Evolutionary conservation across 1,284 basidiomycete genomes (phyloP), one percentile per base, ranked within the genome.

Genomic region (Leccinum glutinopallens): DNA sequence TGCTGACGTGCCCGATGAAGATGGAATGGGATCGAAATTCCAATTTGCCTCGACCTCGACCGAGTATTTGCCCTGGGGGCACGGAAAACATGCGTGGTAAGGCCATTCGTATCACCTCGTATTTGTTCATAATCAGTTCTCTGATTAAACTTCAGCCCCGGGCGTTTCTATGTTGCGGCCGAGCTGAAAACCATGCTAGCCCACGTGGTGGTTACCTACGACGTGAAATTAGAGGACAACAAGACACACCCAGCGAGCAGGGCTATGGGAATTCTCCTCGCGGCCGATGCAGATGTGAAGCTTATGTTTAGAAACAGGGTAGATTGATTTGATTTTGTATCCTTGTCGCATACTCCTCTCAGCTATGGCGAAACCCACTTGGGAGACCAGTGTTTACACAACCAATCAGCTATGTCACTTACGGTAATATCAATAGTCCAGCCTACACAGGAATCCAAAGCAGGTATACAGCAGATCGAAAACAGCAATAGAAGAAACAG

Each of bases 141-240:
- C 13, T 39, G n/a, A 39, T 10, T 15, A 7, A 4, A 22, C 6
- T 12, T 35, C 49, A 70, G 68, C 10, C 61, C 68, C 1, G 68
- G 69, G 10, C 67, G 68, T 5, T 69, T 69, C 54, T 62, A 66
- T 17, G 67, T 60, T 17, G 57, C 54, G 1, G 71, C 59, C 49
- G 70, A 70, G 63, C 58, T 78, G 37, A 78, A 77, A 58, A 29
- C 66, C 9, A 72, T 78, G 67, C 61, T 78, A 41, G 77, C 77
- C 0, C 67, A 75, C n/a, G 6, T 76, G 13, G 65, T 78, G 3
- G 5, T 70, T 9, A 68, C 68, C 2, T 78, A 78, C 57, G 76
- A 78, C 54, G 39, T 78, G 17, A 77, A 70, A 37, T 53, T 75
- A 43, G 71, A 70, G 59, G 68, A 66, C 7, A 37, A 64, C 10